These are phyloP conservation scores for Colletotrichum musicola DNA, from an alignment of 2,329 filamentous ascomycete species.

Conservation along the genomic window DNA sequence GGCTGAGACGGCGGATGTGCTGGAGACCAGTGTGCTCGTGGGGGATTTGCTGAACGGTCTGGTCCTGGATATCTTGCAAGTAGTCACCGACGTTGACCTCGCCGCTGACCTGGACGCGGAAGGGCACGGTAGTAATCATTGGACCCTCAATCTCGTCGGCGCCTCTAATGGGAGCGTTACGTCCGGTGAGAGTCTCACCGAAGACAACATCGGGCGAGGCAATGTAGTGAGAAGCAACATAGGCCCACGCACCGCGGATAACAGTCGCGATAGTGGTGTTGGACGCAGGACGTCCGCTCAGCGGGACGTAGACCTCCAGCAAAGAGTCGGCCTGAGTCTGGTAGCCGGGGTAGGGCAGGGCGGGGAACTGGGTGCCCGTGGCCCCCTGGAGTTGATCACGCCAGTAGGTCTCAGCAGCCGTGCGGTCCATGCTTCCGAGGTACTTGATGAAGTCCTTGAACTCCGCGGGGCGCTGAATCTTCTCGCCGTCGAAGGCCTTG, in stretches of 20 bases:
- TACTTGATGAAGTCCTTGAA: slow-evolving; percentile 66
- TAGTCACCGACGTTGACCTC: slow-evolving; percentile 61
- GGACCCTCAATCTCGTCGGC: slow-evolving; percentile 69
- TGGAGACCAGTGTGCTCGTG: slow-evolving; percentile 75
- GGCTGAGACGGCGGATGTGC: slow-evolving; percentile 68
- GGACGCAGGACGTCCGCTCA: slow-evolving; percentile 47
- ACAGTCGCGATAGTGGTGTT: slow-evolving; percentile 67
- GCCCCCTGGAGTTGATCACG: slow-evolving; percentile 59
- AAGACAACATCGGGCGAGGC: slow-evolving; percentile 67
- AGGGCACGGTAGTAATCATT: slow-evolving; percentile 71
- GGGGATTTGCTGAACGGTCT: slow-evolving; percentile 69
- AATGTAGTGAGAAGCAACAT: slow-evolving; percentile 66
- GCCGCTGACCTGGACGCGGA: slow-evolving; percentile 61
- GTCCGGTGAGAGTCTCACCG: slow-evolving; percentile 70
- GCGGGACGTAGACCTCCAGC: slow-evolving; percentile 64
- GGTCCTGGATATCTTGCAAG: slow-evolving; percentile 67
- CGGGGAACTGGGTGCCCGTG: slow-evolving; percentile 60
- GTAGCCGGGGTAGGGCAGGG: slow-evolving; percentile 60
- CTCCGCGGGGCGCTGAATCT: slow-evolving; percentile 51
- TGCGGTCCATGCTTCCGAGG: slow-evolving; percentile 53
- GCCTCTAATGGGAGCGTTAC: slow-evolving; percentile 61
- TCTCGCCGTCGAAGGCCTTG: slow-evolving; percentile 54
- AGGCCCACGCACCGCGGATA: slow-evolving; percentile 70
- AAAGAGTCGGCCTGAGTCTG: slow-evolving; percentile 65
- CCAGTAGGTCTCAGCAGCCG: slow-evolving; percentile 61